A percentile compares a stretch with the other conserved stretches of the same genome.
phyloP scores from a whole-genome alignment of 306 rosid species.

The Casuarina glauca region DNA sequence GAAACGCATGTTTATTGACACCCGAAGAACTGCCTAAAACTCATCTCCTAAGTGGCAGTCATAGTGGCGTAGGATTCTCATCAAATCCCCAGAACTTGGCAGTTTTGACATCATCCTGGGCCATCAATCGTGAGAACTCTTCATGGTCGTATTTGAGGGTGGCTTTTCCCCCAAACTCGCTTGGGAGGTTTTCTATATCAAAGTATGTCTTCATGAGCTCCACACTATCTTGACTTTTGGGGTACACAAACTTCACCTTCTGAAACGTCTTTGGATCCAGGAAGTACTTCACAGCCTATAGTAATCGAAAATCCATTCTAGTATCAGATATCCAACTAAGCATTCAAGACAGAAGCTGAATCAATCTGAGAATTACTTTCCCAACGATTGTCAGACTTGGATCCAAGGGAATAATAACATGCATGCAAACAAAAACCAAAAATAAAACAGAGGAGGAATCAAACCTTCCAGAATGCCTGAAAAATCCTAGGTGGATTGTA shows the following conservation, averaged over 20 bases:
- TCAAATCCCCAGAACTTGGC: conserved; percentile 79
- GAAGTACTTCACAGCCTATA: conserved; percentile 72
- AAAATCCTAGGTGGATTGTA: conserved; percentile 87
- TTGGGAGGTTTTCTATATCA: conserved; percentile 76
- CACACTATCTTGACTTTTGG: conserved; percentile 65
- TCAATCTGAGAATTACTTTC: not conserved
- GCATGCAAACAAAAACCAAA: not conserved
- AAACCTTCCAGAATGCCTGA: conserved; percentile 86
- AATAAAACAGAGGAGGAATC: conserved; percentile 21
- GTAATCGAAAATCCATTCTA: conserved; percentile 13
- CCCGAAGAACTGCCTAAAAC: not conserved
- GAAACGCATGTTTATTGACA: not conserved
- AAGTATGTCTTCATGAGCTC: conserved; percentile 83
- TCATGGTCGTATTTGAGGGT: conserved; percentile 71
- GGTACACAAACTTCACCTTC: conserved; percentile 85
- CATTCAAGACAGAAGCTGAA: not conserved
- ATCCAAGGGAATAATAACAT: not conserved
- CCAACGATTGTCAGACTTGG: not conserved
- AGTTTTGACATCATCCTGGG: conserved; percentile 71
- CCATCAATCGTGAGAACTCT: conserved; percentile 80
- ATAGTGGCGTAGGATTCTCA: conserved; percentile 36
- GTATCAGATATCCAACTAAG: conserved; percentile 1
- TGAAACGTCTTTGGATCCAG: conserved; percentile 72
- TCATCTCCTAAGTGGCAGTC: conserved; percentile 46
- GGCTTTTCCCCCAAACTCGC: conserved; percentile 82